phyloP scores from a whole-genome alignment of 1,284 basidiomycete species.

The Rhizoctonia solani region DNA sequence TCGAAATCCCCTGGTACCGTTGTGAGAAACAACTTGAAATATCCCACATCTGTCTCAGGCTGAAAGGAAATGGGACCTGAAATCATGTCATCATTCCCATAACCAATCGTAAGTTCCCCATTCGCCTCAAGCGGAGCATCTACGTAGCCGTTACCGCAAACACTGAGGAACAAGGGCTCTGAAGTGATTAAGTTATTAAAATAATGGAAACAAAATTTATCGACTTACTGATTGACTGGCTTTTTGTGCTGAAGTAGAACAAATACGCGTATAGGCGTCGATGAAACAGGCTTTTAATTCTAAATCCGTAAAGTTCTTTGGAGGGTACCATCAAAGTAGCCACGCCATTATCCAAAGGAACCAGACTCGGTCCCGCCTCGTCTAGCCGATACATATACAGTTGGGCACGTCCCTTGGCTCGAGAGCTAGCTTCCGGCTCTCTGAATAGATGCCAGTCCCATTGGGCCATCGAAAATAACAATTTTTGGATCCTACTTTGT shows the following conservation, averaged over 20 bases:
- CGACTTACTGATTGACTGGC: slow-evolving; percentile 49
- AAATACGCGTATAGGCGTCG: slow-evolving; percentile 55
- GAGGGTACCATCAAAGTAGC: slow-evolving; percentile 47
- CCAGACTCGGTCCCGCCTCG: slow-evolving; percentile 25
- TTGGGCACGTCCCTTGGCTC: neutral
- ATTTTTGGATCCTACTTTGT: neutral
- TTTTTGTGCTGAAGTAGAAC: slow-evolving; percentile 53
- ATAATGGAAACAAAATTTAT: neutral
- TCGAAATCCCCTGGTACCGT: slow-evolving; percentile 2
- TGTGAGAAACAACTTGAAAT: slow-evolving; percentile 1
- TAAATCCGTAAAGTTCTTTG: slow-evolving; percentile 48
- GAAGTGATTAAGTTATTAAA: neutral
- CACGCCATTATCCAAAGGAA: slow-evolving; percentile 43
- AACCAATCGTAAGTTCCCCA: neutral
- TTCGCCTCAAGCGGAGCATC: neutral
- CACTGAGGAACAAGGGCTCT: neutral
- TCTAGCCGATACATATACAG: neutral
- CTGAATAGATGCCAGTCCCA: neutral
- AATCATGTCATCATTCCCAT: too few relatives aligned
- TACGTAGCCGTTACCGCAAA: neutral
- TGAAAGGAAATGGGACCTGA: neutral
- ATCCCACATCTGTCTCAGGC: neutral
- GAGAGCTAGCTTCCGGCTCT: neutral
- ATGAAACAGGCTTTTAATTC: slow-evolving; percentile 51
- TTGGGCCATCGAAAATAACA: neutral